phyloP scores from a whole-genome alignment of 1,284 basidiomycete genomes.

The Sphaerobolus stellatus region DNA sequence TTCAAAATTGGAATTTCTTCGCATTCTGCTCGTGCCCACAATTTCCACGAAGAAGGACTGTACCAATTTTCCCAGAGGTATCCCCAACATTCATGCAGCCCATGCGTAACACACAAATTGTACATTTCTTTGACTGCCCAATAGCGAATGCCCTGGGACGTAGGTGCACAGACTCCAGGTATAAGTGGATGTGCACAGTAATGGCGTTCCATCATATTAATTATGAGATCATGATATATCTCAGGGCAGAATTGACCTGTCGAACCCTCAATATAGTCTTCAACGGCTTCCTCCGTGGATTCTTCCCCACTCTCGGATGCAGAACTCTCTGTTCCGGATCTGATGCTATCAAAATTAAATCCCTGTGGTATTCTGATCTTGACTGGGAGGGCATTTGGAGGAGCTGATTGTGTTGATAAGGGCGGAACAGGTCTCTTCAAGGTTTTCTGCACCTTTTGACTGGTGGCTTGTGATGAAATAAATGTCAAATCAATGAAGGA shows the following conservation, averaged over 20 bases:
- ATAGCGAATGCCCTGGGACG: slow-evolving; percentile 21
- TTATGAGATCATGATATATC: slow-evolving; percentile 15
- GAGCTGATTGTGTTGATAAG: background rate
- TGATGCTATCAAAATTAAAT: background rate
- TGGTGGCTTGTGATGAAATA: background rate
- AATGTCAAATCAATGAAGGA: background rate
- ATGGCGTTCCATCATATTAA: slow-evolving; percentile 28
- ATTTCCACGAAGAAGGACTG: slow-evolving; percentile 26
- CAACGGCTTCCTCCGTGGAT: background rate
- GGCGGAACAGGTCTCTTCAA: background rate
- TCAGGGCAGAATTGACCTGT: slow-evolving; percentile 20
- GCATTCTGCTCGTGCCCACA: slow-evolving; percentile 25
- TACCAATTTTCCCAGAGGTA: slow-evolving; percentile 37
- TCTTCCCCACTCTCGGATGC: background rate
- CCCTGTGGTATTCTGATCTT: background rate
- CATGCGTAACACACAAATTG: slow-evolving; percentile 25
- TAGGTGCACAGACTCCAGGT: slow-evolving; percentile 27
- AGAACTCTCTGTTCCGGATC: too few species aligned
- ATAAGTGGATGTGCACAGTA: slow-evolving; percentile 32
- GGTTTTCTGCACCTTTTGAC: background rate
- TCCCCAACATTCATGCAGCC: slow-evolving; percentile 29
- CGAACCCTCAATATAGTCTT: background rate
- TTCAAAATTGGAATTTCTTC: slow-evolving; percentile 21
- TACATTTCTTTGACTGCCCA: slow-evolving; percentile 34
- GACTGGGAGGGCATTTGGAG: background rate